These are phyloP conservation scores for Ganoderma multipileum DNA, from an alignment of 1,284 basidiomycete species.

Conservation along the genomic window DNA sequence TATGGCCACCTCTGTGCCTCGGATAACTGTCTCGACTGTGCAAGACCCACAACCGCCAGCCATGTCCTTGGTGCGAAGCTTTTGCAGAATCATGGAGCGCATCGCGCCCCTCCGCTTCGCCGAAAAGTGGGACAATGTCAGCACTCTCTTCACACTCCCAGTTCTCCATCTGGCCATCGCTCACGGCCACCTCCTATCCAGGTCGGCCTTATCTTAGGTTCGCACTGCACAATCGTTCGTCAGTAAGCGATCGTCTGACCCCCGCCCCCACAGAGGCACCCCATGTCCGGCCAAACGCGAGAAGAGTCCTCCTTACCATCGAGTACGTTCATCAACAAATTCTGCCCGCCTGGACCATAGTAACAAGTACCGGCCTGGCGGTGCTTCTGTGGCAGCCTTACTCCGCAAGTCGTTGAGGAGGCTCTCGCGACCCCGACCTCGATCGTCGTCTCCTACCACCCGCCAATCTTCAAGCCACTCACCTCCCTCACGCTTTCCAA, in stretches of 20 bases:
- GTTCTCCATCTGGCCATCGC: slow-evolving; percentile 20
- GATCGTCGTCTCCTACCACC: slow-evolving; percentile 88
- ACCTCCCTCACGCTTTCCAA: slow-evolving; percentile 81
- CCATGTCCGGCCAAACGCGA: slow-evolving; percentile 58
- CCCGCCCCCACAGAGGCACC: slow-evolving; percentile 69
- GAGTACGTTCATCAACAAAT: slow-evolving; percentile 61
- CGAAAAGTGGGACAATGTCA: slow-evolving; percentile 91
- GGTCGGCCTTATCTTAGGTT: slow-evolving; percentile 87
- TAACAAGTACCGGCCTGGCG: not conserved
- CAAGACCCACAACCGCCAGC: not conserved
- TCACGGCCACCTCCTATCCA: slow-evolving; percentile 42
- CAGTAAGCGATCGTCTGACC: slow-evolving; percentile 5
- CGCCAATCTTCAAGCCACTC: slow-evolving; percentile 86
- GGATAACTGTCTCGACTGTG: not conserved
- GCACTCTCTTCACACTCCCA: slow-evolving; percentile 36
- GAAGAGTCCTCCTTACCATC: slow-evolving; percentile 81
- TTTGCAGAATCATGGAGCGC: slow-evolving; percentile 73
- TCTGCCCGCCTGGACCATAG: not conserved
- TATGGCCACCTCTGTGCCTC: slow-evolving; percentile 4
- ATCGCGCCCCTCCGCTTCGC: slow-evolving; percentile 88
- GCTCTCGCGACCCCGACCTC: slow-evolving; percentile 68
- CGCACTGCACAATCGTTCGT: not conserved
- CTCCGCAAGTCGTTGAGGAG: slow-evolving; percentile 79
- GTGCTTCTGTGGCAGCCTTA: slow-evolving; percentile 59
- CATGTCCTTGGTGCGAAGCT: slow-evolving; percentile 54